Percentiles rank a stretch among this genome's conserved stretches.
phyloP scores from a whole-genome alignment of 306 rosid genomes.

The Vigna trinervia region DNA sequence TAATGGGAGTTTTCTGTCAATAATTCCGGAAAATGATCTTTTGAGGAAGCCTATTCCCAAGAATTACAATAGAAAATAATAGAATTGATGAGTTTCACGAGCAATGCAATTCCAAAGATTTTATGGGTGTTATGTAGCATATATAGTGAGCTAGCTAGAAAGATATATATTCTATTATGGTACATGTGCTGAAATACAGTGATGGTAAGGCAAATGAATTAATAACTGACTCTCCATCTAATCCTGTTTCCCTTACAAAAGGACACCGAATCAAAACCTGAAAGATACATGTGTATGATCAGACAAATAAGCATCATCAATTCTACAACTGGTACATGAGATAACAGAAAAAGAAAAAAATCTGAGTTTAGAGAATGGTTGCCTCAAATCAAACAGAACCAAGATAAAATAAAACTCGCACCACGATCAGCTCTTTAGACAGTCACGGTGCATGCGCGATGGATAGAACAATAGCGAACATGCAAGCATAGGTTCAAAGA shows the following conservation, averaged over 20 bases:
- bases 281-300: constrained; percentile 23
- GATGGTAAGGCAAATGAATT: constrained; percentile 1
- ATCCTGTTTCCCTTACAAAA: constrained; percentile 33
- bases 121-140: background rate
- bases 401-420: constrained; percentile 21
- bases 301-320: constrained; percentile 23
- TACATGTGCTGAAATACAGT: constrained; percentile 30
- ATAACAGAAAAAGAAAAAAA: constrained; percentile 3
- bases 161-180: background rate
- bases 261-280: constrained; percentile 40
- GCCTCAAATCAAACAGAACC: constrained; percentile 37
- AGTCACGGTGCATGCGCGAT: constrained; percentile 33
- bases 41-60: background rate
- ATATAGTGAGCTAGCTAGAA: constrained; percentile 5
- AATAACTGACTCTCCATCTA: constrained; percentile 23
- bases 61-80: constrained; percentile 29
- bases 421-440: constrained; percentile 29
- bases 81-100: constrained; percentile 18
- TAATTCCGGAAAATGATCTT: background rate
- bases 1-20: background rate
- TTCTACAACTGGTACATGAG: background rate
- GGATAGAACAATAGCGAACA: constrained; percentile 48
- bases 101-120: constrained; percentile 2
- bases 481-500: constrained; percentile 55
- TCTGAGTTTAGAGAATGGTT: constrained; percentile 2